Evolutionary conservation across 257 asterid species (phyloP).

Genomic region (Solanum bulbocastanum): DNA sequence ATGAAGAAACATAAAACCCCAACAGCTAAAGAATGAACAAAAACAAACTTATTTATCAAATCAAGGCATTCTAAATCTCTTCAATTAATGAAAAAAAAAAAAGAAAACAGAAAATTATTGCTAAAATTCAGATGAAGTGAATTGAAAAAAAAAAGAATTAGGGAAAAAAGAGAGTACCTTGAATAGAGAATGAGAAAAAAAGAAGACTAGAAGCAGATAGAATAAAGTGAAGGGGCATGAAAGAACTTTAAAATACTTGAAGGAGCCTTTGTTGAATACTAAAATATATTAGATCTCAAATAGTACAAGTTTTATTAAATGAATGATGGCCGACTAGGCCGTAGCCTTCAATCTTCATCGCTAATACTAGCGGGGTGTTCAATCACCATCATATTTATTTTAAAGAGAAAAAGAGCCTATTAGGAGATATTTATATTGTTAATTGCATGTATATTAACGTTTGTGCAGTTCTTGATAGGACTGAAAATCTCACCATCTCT

Average conservation of each 20-base stretch:
- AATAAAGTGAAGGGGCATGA: constrained; percentile 1
- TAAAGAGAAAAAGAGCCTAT: too few relatives aligned
- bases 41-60: background rate
- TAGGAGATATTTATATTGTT: too few relatives aligned
- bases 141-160: too few relatives aligned
- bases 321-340: background rate
- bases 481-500: background rate
- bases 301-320: background rate
- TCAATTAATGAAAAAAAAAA: background rate
- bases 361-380: background rate
- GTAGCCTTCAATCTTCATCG: too few relatives aligned
- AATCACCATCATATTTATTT: too few relatives aligned
- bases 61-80: background rate
- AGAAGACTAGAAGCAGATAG: constrained; percentile 34
- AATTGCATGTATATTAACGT: background rate
- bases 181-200: background rate
- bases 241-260: background rate
- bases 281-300: background rate
- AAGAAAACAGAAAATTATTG: background rate
- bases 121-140: background rate
- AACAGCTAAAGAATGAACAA: background rate
- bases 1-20: background rate
- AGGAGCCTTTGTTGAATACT: background rate
- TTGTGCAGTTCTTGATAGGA: background rate
- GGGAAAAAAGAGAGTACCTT: constrained; percentile 18